Base-by-base conservation (phyloP, 371 early-diverging fungal species). In the Mucor saturninus region DNA sequence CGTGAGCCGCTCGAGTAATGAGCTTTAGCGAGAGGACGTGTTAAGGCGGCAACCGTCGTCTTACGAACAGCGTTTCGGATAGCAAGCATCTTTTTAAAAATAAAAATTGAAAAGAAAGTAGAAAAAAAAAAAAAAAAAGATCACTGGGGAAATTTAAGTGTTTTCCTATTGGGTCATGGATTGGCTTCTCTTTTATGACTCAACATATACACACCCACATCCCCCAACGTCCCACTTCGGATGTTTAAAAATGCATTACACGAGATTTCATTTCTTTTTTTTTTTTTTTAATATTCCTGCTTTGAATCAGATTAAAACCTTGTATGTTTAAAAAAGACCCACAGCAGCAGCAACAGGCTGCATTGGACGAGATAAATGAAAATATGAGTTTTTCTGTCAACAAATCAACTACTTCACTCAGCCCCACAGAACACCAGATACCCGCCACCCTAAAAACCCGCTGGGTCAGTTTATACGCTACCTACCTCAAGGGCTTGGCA, bases 1-100 rank as follows among this genome's bases (percentile, higher is more conserved):
- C 89, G 88, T 43, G 80, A 60, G 49, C 73, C 73, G 60, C 70
- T 75, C 4, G 85, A 65, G 49, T 73, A 72, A 58, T 72, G 66
- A 8, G 65, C 65, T 37, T 54, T 58, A 30, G 68, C 54, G 21
- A 53, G 45, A n/a, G 67, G 61, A 54, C 67, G 67, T 37, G 62
- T 51, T 31, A 60, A 58, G 31, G 63, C 62, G 9, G 59, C 59
- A 11, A 42, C 53, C 53, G 68, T 49, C 59, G 65, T 32, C 43
- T 68, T 65, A 50, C 66, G 66, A 13, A 64, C 64, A 38, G 61
- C 62, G 38, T 66, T 55, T 56, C 43, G 56, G 53, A 72, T 45
- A 48, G 69, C 62, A 28, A 72, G 61, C 65, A 68, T 66, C 11
- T 43, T 61, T 38, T 14, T 10, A 15, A 39, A n/a, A 21, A 30